Evolutionary conservation across 495 filamentous ascomycete genomes (phyloP).

Genomic region (Hyaloscypha variabilis): DNA sequence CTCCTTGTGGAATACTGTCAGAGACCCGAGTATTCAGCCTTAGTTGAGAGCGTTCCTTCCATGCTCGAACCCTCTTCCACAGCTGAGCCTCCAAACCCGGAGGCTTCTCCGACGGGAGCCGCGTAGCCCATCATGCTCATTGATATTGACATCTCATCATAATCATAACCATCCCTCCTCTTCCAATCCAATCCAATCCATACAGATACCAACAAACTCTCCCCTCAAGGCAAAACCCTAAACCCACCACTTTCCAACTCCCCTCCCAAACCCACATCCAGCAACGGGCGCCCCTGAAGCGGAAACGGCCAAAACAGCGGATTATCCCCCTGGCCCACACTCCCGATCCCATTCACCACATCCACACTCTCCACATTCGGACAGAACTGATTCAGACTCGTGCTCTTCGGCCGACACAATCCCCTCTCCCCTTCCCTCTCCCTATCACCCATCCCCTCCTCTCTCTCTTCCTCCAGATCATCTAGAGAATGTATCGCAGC

Average conservation of each 20-base stretch:
- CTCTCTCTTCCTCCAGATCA: constrained; percentile 11
- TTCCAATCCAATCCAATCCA: no score
- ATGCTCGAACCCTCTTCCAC: no score
- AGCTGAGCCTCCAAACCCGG: no score
- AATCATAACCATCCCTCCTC: no score
- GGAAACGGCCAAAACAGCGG: constrained; percentile 57
- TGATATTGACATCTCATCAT: no score
- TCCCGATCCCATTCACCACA: constrained; percentile 17
- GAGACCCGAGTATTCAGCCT: no score
- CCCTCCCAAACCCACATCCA: constrained; percentile 47
- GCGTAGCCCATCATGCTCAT: no score
- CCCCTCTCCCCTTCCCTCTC: constrained; percentile 35
- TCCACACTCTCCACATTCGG: constrained; percentile 40
- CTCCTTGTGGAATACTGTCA: no score
- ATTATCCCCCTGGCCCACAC: constrained; percentile 9
- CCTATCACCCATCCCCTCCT: neutral
- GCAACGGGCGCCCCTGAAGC: constrained; percentile 53
- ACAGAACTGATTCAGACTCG: constrained; percentile 46
- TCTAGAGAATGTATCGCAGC: no score
- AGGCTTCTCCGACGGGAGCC: no score
- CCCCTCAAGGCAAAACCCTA: constrained; percentile 8
- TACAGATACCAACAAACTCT: no score
- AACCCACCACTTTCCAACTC: constrained; percentile 52
- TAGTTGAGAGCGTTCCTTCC: no score
- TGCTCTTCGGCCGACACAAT: constrained; percentile 43